Conservation (phyloP, 306 rosid genomes). For the peach (Prunus persica) region Prunus_persica_NCBIv2 NC_034015.1:20121001-20121500, state of each 20-base stretch:
- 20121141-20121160: neutral
- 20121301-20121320: neutral
- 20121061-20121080: constrained; percentile 87
- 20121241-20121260: neutral
- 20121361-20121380: neutral
- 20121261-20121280: neutral
- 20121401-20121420: neutral
- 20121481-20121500: neutral
- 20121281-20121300: neutral
- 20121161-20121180: neutral
- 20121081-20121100: constrained; percentile 73
- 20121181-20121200: constrained; percentile 4
- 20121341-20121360: neutral
- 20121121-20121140: constrained; percentile 56
- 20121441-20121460: neutral
- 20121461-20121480: neutral
- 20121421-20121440: neutral
- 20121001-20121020: constrained; percentile 36
- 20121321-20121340: neutral
- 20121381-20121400: neutral
- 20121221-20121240: neutral
- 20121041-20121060: constrained; percentile 85
- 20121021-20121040: constrained; percentile 62
- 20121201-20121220: neutral
- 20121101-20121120: constrained; percentile 90